Evolutionary conservation across 306 rosid genomes (phyloP).

Genomic region (Citrullus amarus): DNA sequence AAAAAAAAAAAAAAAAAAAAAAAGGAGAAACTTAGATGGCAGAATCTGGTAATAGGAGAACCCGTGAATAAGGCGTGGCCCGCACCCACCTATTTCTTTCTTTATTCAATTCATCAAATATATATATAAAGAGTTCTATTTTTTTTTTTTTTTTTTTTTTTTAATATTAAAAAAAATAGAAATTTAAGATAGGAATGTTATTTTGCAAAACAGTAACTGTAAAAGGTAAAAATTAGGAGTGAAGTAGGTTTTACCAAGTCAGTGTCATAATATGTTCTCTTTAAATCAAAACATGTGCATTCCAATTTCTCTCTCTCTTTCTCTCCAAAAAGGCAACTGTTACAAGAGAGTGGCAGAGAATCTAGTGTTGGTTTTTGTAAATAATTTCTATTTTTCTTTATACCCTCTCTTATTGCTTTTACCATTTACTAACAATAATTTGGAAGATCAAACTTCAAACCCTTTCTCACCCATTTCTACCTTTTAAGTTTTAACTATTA

Average conservation of each 20-base stretch:
- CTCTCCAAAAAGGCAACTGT: neutral
- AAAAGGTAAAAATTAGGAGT: neutral
- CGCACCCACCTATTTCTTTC: constrained; percentile 39
- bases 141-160: neutral
- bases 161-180: no score
- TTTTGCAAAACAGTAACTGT: neutral
- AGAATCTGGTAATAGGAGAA: constrained; percentile 61
- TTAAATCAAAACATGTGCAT: neutral
- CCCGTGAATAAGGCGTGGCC: constrained; percentile 83
- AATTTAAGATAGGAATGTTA: no score
- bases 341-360: neutral
- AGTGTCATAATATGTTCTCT: no score
- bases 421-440: neutral
- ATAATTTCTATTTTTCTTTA: neutral
- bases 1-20: neutral
- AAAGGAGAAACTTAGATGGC: neutral
- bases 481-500: no score
- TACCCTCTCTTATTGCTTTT: no score
- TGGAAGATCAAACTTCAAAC: neutral
- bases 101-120: neutral
- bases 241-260: no score
- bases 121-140: constrained; percentile 2
- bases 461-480: no score
- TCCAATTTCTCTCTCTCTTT: neutral
- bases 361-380: neutral